phyloP scores from a whole-genome alignment of 1,284 basidiomycete genomes.

The Ganoderma resinaceum region DNA sequence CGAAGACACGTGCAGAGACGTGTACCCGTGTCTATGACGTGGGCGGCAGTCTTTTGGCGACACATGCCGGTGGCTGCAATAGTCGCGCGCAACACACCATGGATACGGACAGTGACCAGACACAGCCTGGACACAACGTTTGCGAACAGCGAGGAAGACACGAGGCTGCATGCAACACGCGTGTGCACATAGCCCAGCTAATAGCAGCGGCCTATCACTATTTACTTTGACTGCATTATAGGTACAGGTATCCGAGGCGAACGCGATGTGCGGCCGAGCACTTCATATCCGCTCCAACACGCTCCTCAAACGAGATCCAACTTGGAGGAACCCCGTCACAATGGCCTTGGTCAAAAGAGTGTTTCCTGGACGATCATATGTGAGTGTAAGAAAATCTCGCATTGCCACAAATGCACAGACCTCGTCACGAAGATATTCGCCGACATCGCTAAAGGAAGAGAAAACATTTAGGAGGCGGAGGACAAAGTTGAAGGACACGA shows the following conservation, averaged over 20 bases:
- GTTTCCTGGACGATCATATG: conserved; percentile 60
- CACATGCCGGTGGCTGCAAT: conserved; percentile 3
- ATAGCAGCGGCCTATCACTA: conserved; percentile 6
- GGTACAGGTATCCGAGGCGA: conserved; percentile 23
- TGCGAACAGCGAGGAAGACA: neutral
- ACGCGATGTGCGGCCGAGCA: conserved; percentile 39
- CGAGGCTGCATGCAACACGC: conserved; percentile 5
- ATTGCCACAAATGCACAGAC: conserved; percentile 49
- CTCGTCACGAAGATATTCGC: conserved; percentile 96
- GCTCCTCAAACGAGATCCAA: conserved; percentile 5
- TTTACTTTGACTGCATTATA: conserved; percentile 9
- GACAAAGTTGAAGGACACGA: conserved; percentile 42
- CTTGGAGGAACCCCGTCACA: neutral
- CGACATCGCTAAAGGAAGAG: conserved; percentile 76
- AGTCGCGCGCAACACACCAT: neutral
- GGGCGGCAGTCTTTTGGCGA: conserved; percentile 24
- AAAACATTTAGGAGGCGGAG: conserved; percentile 5
- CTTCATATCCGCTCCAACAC: conserved; percentile 39
- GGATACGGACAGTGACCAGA: neutral
- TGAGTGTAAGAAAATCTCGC: neutral
- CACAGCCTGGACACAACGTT: neutral
- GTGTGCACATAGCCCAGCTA: conserved; percentile 7
- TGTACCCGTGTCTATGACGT: conserved; percentile 32
- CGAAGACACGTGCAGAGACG: conserved; percentile 45
- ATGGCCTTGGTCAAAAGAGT: conserved; percentile 57